Evolutionary conservation across 805 yeast genomes (phyloP), one percentile per base, ranked within the genome.

Genomic region (Candida xyloterini): DNA sequence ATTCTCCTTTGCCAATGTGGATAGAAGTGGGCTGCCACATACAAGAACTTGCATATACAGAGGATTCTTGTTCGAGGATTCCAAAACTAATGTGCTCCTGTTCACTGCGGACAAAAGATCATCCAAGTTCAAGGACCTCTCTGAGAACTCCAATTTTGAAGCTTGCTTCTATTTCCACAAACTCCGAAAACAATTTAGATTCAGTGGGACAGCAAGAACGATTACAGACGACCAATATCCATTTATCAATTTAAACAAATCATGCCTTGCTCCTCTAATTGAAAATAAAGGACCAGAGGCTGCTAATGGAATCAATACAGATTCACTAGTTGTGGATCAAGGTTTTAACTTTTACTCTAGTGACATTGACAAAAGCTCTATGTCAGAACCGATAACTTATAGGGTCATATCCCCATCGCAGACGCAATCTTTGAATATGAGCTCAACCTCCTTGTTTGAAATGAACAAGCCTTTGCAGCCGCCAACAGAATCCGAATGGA

Each of bases 21-120:
- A 77, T 50, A 49, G 60, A 10, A 73, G 76, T 13, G 59, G 63
- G 9, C 45, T 50, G 27, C 95, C 95, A 3, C 71, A 69, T 37
- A 81, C 78, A 34, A 65, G 95, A 49, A 81, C 93, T 0, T 75
- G 86, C 44, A 77, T 85, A 4, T 76, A 68, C 49, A 70, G 95
- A 34, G 93, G 89, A 7, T 87, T 84, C 60, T 64, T 87, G 35
- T 87, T 86, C 56, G 71, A 77, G 53, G 86, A 84, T 55, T 72
- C 71, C 46, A 68, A 74, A 41, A 80, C 82, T 18, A 86, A 84
- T 53, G 76, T 83, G 10, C 59, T 86, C 37, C 71, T 85, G 1
- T 78, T 83, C 51, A 74, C 82, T 30, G 81, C 93, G 1, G 95
- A 87, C 60, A 69, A 71, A 53, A 67, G 95, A 59, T 78, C 81